These are phyloP conservation scores for Pseudocercospora musae DNA, from an alignment of 2,329 filamentous ascomycete genomes.

Conservation along the genomic window DNA sequence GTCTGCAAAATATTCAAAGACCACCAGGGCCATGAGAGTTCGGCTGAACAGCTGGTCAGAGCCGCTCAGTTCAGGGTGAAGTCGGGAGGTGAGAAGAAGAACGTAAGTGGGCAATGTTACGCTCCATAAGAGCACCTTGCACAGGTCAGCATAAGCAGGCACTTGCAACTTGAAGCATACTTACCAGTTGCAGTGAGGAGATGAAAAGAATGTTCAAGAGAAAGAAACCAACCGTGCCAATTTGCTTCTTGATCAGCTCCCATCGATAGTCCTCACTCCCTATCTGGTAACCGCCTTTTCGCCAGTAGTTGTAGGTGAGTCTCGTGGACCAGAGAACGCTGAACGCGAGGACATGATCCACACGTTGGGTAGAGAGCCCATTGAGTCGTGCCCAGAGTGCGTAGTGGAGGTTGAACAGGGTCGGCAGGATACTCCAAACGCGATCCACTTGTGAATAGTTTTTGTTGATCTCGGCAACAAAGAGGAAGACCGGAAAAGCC, in stretches of 20 bases:
- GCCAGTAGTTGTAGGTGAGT: constrained; percentile 94
- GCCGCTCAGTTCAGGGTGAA: constrained; percentile 50
- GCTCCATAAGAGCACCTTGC: constrained; percentile 68
- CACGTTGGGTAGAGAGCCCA: constrained; percentile 64
- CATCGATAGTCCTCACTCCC: constrained; percentile 96
- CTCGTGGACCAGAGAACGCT: constrained; percentile 66
- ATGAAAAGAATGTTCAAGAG: constrained; percentile 90
- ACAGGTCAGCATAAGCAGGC: constrained; percentile 8
- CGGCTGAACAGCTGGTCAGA: constrained; percentile 59
- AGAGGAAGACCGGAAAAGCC: constrained; percentile 67
- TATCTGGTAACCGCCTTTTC: constrained; percentile 83
- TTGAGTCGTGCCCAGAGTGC: constrained; percentile 75
- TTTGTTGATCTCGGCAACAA: constrained; percentile 77
- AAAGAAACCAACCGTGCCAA: constrained; percentile 68
- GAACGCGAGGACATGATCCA: constrained; percentile 70
- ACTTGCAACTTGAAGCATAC: constrained; percentile 15
- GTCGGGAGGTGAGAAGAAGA: constrained; percentile 66
- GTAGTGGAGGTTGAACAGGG: constrained; percentile 82
- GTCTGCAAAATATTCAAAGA: constrained; percentile 78
- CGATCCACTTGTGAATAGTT: constrained; percentile 98
- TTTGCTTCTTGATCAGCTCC: constrained; percentile 66
- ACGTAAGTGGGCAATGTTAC: constrained; percentile 81
- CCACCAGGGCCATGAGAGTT: constrained; percentile 54
- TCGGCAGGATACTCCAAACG: constrained; percentile 84
- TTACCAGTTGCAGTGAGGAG: constrained; percentile 66